Percentiles rank a stretch among this genome's conserved stretches.
These are phyloP conservation scores for Dothistroma pini DNA, from an alignment of 2,329 filamentous ascomycete genomes.

Conservation along the genomic window DNA sequence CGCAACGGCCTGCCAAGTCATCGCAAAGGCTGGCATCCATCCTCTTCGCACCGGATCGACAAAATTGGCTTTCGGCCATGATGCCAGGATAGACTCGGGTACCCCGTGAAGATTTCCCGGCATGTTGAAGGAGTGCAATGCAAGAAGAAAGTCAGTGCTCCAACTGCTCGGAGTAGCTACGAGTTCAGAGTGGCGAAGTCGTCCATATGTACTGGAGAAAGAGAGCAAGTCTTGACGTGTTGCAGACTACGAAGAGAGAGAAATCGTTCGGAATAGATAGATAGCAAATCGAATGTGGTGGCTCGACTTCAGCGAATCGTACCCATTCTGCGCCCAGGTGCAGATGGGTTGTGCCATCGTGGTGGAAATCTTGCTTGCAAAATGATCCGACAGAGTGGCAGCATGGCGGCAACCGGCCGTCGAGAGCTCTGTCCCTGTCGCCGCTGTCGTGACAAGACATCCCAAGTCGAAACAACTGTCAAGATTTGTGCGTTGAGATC, in stretches of 20 bases:
- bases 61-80: constrained; percentile 13
- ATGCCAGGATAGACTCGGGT: constrained; percentile 7
- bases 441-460: background rate
- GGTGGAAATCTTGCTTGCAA: background rate
- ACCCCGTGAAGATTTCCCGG: constrained; percentile 16
- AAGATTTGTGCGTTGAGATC: background rate
- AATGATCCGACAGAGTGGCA: background rate
- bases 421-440: background rate
- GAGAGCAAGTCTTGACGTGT: background rate
- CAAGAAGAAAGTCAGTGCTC: background rate
- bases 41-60: constrained; percentile 17
- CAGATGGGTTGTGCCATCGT: background rate
- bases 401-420: background rate
- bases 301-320: background rate
- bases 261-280: background rate
- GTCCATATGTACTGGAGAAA: constrained; percentile 4
- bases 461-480: background rate
- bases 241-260: background rate
- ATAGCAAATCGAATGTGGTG: constrained; percentile 2
- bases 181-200: background rate
- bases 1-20: constrained; percentile 20
- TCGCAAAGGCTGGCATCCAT: constrained; percentile 26
- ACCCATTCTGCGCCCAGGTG: background rate
- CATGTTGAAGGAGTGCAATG: constrained; percentile 3
- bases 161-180: background rate